These are phyloP conservation scores for Candida silvicultrix DNA, from an alignment of 805 yeast genomes.

Conservation along the genomic window DNA sequence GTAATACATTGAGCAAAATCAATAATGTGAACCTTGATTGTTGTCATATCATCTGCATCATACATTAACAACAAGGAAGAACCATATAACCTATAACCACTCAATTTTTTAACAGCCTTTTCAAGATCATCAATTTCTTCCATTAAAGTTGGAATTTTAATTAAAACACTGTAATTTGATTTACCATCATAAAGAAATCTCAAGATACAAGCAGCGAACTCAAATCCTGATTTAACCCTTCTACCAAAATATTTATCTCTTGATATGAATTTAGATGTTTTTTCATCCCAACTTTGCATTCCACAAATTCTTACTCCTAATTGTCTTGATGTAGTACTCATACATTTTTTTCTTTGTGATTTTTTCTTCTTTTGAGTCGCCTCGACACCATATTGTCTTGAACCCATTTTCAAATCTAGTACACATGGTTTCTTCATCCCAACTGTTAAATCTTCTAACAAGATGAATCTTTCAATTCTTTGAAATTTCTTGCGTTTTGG, in stretches of 20 bases:
- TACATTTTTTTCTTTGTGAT: constrained; percentile 81
- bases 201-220: constrained; percentile 69
- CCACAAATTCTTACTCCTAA: constrained; percentile 96
- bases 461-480: constrained; percentile 71
- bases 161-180: constrained; percentile 46
- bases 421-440: constrained; percentile 86
- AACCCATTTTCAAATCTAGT: constrained; percentile 94
- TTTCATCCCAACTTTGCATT: constrained; percentile 72
- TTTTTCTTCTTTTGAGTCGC: constrained; percentile 64
- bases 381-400: constrained; percentile 96
- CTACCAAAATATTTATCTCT: constrained; percentile 94
- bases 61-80: constrained; percentile 84
- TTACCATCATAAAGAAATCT: constrained; percentile 78
- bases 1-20: constrained; percentile 95
- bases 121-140: constrained; percentile 53
- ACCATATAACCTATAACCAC: constrained; percentile 86
- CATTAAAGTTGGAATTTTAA: constrained; percentile 64
- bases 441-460: constrained; percentile 85
- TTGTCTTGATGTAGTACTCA: constrained; percentile 67
- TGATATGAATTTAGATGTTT: constrained; percentile 43
- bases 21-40: constrained; percentile 61
- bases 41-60: constrained; percentile 48
- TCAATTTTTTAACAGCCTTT: constrained; percentile 44
- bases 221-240: constrained; percentile 58
- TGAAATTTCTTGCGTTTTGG: constrained; percentile 34